phyloP scores from a whole-genome alignment of 331 rosid species.

The Saraca asoca region DNA sequence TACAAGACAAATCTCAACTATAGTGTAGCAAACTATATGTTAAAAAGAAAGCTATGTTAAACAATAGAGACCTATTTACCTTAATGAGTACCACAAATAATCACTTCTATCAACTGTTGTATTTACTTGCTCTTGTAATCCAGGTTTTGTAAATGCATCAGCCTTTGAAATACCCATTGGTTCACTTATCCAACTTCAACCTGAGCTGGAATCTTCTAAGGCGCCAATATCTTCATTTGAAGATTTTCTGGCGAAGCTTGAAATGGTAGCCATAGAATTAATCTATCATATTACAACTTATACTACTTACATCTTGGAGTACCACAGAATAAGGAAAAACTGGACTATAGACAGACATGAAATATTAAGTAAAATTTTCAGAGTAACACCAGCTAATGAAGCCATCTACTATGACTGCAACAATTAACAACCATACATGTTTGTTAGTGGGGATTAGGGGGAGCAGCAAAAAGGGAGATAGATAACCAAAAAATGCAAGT shows the following conservation, averaged over 20 bases:
- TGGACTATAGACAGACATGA: background rate
- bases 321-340: slow-evolving; percentile 18
- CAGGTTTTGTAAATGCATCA: slow-evolving; percentile 64
- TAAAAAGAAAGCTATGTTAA: slow-evolving; percentile 21
- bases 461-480: background rate
- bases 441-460: background rate
- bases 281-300: slow-evolving; percentile 50
- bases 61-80: slow-evolving; percentile 46
- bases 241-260: slow-evolving; percentile 64
- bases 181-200: slow-evolving; percentile 89
- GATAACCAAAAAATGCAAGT: background rate
- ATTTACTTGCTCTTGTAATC: slow-evolving; percentile 86
- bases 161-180: slow-evolving; percentile 80
- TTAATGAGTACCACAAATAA: slow-evolving; percentile 88
- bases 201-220: slow-evolving; percentile 52
- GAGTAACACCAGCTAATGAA: slow-evolving; percentile 7
- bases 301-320: slow-evolving; percentile 5
- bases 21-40: slow-evolving; percentile 5
- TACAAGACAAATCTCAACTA: background rate
- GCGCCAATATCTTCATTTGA: slow-evolving; percentile 45
- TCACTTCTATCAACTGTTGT: slow-evolving; percentile 92
- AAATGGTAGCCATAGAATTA: slow-evolving; percentile 59
- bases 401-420: slow-evolving; percentile 1
- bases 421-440: background rate
- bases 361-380: background rate